A percentile compares a stretch with the other conserved stretches of the same genome.
phyloP scores from a whole-genome alignment of 2,329 filamentous ascomycete genomes.

The Tolypocladium paradoxum region DNA sequence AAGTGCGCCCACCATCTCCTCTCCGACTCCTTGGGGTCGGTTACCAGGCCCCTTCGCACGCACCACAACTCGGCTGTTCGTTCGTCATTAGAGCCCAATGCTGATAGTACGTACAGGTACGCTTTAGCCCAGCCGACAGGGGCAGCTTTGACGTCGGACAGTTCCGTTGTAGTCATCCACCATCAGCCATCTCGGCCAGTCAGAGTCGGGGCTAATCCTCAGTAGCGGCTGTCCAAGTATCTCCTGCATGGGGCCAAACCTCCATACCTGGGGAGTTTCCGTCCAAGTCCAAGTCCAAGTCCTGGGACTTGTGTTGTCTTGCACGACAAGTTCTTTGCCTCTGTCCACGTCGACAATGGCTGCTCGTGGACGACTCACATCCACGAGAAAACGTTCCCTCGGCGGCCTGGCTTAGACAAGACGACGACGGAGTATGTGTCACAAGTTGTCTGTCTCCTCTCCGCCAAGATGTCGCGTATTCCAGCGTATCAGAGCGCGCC shows the following conservation, averaged over 20 bases:
- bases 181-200: background rate
- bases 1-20: background rate
- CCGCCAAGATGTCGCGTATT: too few relatives aligned
- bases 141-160: background rate
- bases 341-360: background rate
- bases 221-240: background rate
- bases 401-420: background rate
- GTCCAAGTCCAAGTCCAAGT: too few relatives aligned
- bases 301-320: background rate
- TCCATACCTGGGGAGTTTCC: background rate
- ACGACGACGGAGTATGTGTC: background rate
- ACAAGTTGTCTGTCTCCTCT: conserved; percentile 1
- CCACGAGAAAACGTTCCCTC: background rate
- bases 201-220: too few relatives aligned
- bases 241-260: background rate
- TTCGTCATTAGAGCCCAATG: background rate
- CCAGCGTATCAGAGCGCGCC: background rate
- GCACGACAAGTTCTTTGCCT: background rate
- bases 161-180: background rate
- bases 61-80: background rate
- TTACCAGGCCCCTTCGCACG: background rate
- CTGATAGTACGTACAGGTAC: background rate
- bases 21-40: background rate
- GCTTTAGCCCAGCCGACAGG: background rate
- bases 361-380: background rate